Evolutionary conservation across 1,284 basidiomycete genomes (phyloP).

Genomic region (Cutaneotrichosporon spelunceum): DNA sequence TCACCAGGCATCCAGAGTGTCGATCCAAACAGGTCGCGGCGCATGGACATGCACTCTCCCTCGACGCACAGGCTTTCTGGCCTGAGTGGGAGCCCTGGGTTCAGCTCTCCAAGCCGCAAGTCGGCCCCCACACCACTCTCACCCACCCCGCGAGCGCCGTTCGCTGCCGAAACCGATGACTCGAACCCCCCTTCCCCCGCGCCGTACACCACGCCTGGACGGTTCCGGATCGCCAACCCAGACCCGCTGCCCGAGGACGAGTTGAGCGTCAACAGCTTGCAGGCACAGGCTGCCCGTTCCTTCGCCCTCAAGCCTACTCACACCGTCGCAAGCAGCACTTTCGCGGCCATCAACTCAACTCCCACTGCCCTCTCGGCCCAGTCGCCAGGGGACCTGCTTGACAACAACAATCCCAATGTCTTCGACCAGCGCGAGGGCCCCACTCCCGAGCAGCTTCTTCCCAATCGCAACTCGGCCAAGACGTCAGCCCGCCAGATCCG

Average conservation of each 20-base stretch:
- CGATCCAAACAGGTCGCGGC: neutral
- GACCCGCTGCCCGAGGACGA: constrained; percentile 6
- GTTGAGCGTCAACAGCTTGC: neutral
- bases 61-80: neutral
- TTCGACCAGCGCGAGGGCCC: neutral
- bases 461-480: neutral
- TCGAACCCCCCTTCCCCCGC: neutral
- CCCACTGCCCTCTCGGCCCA: neutral
- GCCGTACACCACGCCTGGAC: constrained; percentile 5
- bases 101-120: neutral
- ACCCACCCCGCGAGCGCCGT: neutral
- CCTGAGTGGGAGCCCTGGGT: neutral
- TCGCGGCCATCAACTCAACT: neutral
- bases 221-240: constrained; percentile 10
- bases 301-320: constrained; percentile 1
- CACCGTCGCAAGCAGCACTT: neutral
- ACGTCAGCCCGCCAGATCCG: neutral
- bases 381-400: neutral
- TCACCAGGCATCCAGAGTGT: neutral
- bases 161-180: neutral
- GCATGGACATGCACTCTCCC: neutral
- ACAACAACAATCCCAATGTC: constrained; percentile 6
- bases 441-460: constrained; percentile 4
- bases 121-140: neutral
- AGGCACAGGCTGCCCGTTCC: neutral